Evolutionary conservation across 2,329 filamentous ascomycete species (phyloP).

Genomic region (Xylaria sp.): DNA sequence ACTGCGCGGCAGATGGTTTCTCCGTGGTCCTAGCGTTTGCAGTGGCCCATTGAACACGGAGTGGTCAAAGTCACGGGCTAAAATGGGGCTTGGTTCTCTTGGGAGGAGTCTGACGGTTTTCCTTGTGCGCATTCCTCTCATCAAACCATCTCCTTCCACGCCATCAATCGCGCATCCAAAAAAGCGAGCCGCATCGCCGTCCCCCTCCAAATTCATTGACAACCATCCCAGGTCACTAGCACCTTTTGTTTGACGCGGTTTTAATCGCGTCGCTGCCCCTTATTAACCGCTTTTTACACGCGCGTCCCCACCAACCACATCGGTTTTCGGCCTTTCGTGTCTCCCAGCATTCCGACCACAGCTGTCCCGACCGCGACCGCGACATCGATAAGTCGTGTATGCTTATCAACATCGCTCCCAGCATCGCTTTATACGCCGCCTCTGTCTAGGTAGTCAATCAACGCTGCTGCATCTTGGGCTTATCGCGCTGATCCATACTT

Average conservation of each 20-base stretch:
- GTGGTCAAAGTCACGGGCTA: conserved; percentile 32
- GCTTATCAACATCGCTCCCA: conserved; percentile 9
- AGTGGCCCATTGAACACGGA: conserved; percentile 18
- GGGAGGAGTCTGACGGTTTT: conserved; percentile 25
- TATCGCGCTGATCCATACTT: conserved; percentile 3
- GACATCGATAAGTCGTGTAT: not conserved
- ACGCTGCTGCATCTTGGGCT: conserved; percentile 13
- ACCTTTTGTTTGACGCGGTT: conserved; percentile 52
- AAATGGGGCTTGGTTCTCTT: conserved; percentile 27
- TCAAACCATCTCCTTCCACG: conserved; percentile 35
- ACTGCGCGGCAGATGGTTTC: conserved; percentile 15
- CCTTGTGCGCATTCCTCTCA: conserved; percentile 33
- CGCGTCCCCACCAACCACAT: conserved; percentile 31
- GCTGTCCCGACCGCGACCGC: conserved; percentile 15
- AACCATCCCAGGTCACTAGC: conserved; percentile 50
- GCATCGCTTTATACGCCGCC: not conserved
- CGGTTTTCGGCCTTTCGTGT: conserved; percentile 18
- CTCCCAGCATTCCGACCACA: conserved; percentile 30
- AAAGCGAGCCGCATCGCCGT: conserved; percentile 51
- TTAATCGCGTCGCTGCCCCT: conserved; percentile 41
- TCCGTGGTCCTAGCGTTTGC: conserved; percentile 17
- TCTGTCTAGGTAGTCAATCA: not conserved
- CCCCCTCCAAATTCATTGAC: conserved; percentile 55
- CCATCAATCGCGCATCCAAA: conserved; percentile 53
- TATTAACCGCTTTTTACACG: conserved; percentile 33